Conservation (phyloP, 805 yeast genomes). For the Isabelozyma gotoi region DNA sequence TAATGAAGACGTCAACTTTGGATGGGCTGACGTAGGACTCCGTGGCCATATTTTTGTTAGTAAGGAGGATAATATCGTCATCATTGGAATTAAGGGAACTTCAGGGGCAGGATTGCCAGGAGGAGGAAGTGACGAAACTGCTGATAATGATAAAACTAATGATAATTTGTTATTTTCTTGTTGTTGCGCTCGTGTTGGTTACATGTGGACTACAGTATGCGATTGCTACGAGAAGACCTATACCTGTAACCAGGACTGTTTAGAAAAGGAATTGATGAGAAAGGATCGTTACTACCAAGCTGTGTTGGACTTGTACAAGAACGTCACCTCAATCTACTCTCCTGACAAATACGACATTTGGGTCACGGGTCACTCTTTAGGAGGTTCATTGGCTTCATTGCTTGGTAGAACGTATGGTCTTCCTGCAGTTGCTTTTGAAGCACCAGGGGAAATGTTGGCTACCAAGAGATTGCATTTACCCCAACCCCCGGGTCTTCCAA, state of each 20-base stretch:
- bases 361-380: constrained; percentile 94
- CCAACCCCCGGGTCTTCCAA: constrained; percentile 85
- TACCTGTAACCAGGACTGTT: constrained; percentile 84
- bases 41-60: constrained; percentile 86
- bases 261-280: constrained; percentile 71
- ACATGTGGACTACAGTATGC: constrained; percentile 92
- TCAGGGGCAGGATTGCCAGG: constrained; percentile 68
- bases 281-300: constrained; percentile 85
- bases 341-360: constrained; percentile 63
- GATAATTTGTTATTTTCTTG: constrained; percentile 91
- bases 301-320: constrained; percentile 69
- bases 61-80: constrained; percentile 58
- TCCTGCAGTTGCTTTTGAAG: constrained; percentile 88
- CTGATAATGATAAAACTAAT: constrained; percentile 75
- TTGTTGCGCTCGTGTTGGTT: constrained; percentile 91
- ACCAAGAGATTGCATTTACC: constrained; percentile 85
- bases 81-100: constrained; percentile 88
- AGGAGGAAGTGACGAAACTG: constrained; percentile 62
- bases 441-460: constrained; percentile 90
- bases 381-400: constrained; percentile 81
- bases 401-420: constrained; percentile 87
- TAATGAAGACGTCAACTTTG: constrained; percentile 59
- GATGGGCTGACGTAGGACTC: constrained; percentile 84
- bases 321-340: constrained; percentile 69
- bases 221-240: constrained; percentile 84